Base-by-base conservation (phyloP, 1,284 basidiomycete species). In the Irpex rosettiformis region DNA sequence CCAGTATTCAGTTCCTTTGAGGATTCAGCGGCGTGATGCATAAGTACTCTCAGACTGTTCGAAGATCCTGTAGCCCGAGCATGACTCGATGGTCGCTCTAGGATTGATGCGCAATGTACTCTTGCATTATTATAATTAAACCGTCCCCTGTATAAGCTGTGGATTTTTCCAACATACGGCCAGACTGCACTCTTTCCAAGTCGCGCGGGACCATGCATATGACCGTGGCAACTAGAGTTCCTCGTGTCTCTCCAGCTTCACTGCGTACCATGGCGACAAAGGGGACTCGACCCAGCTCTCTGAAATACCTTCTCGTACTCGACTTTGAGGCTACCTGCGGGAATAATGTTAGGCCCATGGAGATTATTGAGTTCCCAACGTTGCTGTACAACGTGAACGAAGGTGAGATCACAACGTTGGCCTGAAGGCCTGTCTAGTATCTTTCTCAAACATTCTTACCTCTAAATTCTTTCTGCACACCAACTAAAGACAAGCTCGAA, bases 241-340 rank as follows among this genome's bases (percentile, higher is more conserved):
- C 16, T 37, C 33, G 33, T 37, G 33, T 16, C 33, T 3, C 33
- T 8, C 33, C 33, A 8, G 16, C 43, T 47, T 25, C 16, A 16
- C 11, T 45, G 10, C 54, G 54, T 22, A 45, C 54, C 8, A 55
- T 53, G 51, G 27, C 52, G 18, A 55, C 53, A n/a, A n/a, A n/a
- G 10, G 24, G 21, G 8, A 47, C 56, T 52, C 13, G 22, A 25
- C n/a, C 57, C 37, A 54, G 51, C 18, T 27, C 55, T 13, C 51
- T 65, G 21, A 58, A 58, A 55, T 71, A 70, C 52, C 66, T 74
- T 4, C 66, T 72, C 43, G 62, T 74, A 25, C 64, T 74, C 21
- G 72, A 74, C 53, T 70, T 74, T 55, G 72, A 74, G 55, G 71
- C 71, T 0, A 73, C 71, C 5, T 73, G 72, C 58, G 72, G 66